These are phyloP conservation scores for Apiospora pterosperma DNA, from an alignment of 2,329 filamentous ascomycete genomes.

Conservation along the genomic window DNA sequence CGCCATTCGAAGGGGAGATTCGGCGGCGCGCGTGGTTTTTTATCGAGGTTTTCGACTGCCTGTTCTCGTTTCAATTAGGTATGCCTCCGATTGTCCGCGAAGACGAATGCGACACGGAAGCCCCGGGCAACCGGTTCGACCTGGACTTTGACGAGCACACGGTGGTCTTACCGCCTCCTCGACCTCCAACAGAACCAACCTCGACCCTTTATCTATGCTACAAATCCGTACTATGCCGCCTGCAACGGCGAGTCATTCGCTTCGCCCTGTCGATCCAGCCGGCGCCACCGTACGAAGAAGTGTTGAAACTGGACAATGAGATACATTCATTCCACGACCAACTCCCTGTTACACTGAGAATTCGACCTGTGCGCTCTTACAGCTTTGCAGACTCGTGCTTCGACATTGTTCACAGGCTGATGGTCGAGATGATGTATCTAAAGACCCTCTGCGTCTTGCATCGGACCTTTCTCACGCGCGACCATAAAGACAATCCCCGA, in stretches of 20 bases:
- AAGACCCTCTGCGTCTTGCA: slow-evolving; percentile 49
- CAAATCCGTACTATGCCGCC: slow-evolving; percentile 40
- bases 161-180: slow-evolving; percentile 37
- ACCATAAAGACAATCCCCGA: slow-evolving; percentile 31
- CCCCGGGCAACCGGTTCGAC: slow-evolving; percentile 45
- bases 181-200: slow-evolving; percentile 40
- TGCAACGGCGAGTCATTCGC: slow-evolving; percentile 40
- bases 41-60: slow-evolving; percentile 42
- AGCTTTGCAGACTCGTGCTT: slow-evolving; percentile 40
- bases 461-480: slow-evolving; percentile 40
- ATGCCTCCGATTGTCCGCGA: slow-evolving; percentile 47
- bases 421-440: slow-evolving; percentile 45
- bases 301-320: slow-evolving; percentile 36
- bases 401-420: slow-evolving; percentile 45
- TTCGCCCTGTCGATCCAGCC: slow-evolving; percentile 35
- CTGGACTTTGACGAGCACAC: slow-evolving; percentile 49
- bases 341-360: slow-evolving; percentile 37
- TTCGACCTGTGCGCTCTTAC: slow-evolving; percentile 38
- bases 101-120: slow-evolving; percentile 42
- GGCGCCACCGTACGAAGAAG: slow-evolving; percentile 31
- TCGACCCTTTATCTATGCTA: slow-evolving; percentile 39
- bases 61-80: slow-evolving; percentile 50
- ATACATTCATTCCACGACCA: slow-evolving; percentile 33
- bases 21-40: slow-evolving; percentile 47
- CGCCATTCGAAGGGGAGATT: slow-evolving; percentile 49